phyloP scores from a whole-genome alignment of 2,329 filamentous ascomycete species.

The Madurella mycetomatis region DNA sequence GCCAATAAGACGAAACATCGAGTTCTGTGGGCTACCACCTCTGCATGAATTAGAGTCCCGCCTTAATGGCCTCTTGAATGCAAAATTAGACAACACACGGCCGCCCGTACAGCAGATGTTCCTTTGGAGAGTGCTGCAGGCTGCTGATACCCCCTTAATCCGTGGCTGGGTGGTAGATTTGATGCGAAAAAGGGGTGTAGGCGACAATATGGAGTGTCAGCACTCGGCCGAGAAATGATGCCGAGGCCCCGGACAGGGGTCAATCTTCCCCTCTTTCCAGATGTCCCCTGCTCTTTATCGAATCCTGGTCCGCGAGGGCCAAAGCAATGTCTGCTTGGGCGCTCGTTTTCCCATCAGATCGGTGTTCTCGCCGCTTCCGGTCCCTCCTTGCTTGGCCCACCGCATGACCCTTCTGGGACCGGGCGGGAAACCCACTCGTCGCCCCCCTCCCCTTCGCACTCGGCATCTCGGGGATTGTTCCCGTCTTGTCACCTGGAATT shows the following conservation, averaged over 20 bases:
- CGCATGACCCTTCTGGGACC: too few relatives aligned
- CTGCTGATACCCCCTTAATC: too few relatives aligned
- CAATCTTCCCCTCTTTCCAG: not conserved
- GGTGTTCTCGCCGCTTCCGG: not conserved
- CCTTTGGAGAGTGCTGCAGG: too few relatives aligned
- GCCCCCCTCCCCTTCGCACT: too few relatives aligned
- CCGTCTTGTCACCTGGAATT: slow-evolving; percentile 14
- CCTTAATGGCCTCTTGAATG: too few relatives aligned
- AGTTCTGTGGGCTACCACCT: too few relatives aligned
- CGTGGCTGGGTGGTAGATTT: not conserved
- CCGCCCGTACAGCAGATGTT: too few relatives aligned
- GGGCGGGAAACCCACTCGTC: not conserved
- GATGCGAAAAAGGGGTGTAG: not conserved
- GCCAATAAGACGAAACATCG: too few relatives aligned
- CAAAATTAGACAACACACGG: too few relatives aligned
- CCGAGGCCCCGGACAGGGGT: slow-evolving; percentile 5
- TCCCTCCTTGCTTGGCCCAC: slow-evolving; percentile 13
- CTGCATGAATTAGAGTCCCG: too few relatives aligned
- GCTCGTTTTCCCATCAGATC: not conserved
- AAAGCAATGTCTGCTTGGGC: too few relatives aligned
- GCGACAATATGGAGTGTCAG: not conserved
- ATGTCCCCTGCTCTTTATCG: not conserved
- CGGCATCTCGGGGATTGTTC: not conserved
- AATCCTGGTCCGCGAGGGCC: too few relatives aligned
- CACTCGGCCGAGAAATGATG: slow-evolving; percentile 11